Evolutionary conservation across 169 alveolate genomes (phyloP).

Genomic region (Cryptosporidium viatorum): DNA sequence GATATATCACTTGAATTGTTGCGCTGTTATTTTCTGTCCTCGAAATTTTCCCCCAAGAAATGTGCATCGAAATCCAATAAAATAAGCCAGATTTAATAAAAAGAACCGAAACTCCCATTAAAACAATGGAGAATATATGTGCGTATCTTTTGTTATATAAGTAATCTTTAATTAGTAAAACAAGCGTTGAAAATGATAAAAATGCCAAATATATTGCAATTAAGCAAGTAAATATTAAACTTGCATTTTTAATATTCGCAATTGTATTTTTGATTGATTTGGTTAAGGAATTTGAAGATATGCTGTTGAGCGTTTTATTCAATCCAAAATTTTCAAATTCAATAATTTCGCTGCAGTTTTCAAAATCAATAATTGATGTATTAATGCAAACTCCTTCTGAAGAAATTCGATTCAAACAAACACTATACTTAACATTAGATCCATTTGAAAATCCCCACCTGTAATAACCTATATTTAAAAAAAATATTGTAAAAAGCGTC

Average conservation of each 20-base stretch:
- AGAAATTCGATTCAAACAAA: background rate
- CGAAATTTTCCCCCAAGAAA: slow-evolving; percentile 16
- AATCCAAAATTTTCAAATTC: slow-evolving; percentile 1
- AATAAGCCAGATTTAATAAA: slow-evolving; percentile 17
- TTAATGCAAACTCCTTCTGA: slow-evolving; percentile 31
- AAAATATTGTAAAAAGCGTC: slow-evolving; percentile 18
- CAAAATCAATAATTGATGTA: slow-evolving; percentile 3
- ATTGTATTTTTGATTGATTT: slow-evolving; percentile 1
- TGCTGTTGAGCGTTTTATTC: background rate
- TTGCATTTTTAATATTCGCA: background rate
- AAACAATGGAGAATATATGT: slow-evolving; percentile 5
- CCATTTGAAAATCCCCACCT: slow-evolving; percentile 47
- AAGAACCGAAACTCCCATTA: background rate
- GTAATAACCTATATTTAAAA: background rate
- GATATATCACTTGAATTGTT: background rate
- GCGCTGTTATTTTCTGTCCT: background rate
- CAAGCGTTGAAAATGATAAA: slow-evolving; percentile 21
- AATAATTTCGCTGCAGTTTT: slow-evolving; percentile 19
- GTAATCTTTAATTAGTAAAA: slow-evolving; percentile 21
- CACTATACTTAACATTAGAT: slow-evolving; percentile 19
- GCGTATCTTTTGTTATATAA: slow-evolving; percentile 22
- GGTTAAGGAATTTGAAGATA: background rate
- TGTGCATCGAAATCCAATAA: slow-evolving; percentile 34
- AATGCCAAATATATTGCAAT: slow-evolving; percentile 15
- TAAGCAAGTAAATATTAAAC: slow-evolving; percentile 15